These are phyloP conservation scores for Tolypocladium album DNA, from an alignment of 2,329 filamentous ascomycete species.

Conservation along the genomic window DNA sequence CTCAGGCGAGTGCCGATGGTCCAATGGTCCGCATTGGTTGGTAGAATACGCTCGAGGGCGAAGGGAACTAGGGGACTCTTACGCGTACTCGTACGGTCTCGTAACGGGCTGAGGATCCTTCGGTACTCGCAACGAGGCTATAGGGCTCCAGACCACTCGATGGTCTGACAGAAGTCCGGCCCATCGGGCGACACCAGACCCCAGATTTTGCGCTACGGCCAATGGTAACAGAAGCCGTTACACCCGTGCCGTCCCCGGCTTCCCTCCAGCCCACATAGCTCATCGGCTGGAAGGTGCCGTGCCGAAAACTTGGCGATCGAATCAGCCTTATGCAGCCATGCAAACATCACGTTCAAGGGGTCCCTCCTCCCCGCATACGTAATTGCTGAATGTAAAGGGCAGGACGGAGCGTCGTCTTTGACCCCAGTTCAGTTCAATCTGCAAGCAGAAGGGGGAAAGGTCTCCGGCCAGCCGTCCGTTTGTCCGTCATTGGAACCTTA, in stretches of 20 bases:
- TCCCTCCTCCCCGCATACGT: background rate
- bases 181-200: background rate
- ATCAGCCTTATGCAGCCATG: no score
- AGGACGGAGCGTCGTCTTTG: background rate
- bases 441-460: background rate
- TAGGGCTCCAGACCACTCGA: background rate
- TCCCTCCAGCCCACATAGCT: background rate
- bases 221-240: background rate
- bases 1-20: no score
- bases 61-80: no score
- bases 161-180: background rate
- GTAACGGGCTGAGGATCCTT: no score
- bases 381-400: background rate
- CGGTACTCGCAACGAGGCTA: no score
- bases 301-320: background rate
- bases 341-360: background rate
- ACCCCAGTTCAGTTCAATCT: background rate
- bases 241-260: background rate
- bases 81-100: no score
- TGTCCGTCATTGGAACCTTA: background rate
- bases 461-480: no score
- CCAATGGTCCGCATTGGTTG: no score
- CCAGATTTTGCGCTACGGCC: background rate
- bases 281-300: background rate
- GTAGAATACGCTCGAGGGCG: no score